Conservation (phyloP, 1,139 yeast species). For the Kodamaea arcana region DNA sequence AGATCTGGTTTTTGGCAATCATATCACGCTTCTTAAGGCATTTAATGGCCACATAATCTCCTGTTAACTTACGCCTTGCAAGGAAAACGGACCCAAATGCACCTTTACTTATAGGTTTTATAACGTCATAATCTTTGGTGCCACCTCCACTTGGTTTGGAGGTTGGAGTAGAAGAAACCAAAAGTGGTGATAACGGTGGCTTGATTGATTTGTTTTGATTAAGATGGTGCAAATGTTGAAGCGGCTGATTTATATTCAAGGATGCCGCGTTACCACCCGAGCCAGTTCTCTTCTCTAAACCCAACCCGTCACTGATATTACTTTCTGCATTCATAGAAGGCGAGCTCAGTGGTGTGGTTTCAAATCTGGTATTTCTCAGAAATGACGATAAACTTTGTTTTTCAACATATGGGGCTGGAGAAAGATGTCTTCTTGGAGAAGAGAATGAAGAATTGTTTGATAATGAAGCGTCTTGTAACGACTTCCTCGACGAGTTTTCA, state of each 20-base stretch:
- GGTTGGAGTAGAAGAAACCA: constrained; percentile 56
- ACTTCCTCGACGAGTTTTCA: constrained; percentile 13
- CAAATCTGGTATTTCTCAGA: constrained; percentile 42
- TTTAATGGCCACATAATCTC: constrained; percentile 94
- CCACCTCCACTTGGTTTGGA: constrained; percentile 56
- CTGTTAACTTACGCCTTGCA: constrained; percentile 78
- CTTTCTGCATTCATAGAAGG: constrained; percentile 25
- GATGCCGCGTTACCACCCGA: constrained; percentile 14
- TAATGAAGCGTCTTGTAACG: constrained; percentile 12
- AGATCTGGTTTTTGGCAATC: constrained; percentile 95
- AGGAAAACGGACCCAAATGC: constrained; percentile 96
- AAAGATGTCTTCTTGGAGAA: constrained; percentile 52
- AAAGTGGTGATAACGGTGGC: constrained; percentile 77
- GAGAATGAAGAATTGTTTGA: constrained; percentile 34
- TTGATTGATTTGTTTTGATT: constrained; percentile 21
- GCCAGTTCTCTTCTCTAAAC: constrained; percentile 14
- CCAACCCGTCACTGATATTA: constrained; percentile 6
- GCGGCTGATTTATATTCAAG: constrained; percentile 3
- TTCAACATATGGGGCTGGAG: constrained; percentile 50
- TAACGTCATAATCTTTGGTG: constrained; percentile 81
- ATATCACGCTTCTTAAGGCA: constrained; percentile 92
- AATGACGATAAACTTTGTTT: constrained; percentile 52
- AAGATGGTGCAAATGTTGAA: constrained; percentile 3
- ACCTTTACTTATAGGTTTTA: constrained; percentile 93
- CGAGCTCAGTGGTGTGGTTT: constrained; percentile 43